These are phyloP conservation scores for Giardia muris DNA, from an alignment of 208 protist genomes.

Conservation along the genomic window DNA sequence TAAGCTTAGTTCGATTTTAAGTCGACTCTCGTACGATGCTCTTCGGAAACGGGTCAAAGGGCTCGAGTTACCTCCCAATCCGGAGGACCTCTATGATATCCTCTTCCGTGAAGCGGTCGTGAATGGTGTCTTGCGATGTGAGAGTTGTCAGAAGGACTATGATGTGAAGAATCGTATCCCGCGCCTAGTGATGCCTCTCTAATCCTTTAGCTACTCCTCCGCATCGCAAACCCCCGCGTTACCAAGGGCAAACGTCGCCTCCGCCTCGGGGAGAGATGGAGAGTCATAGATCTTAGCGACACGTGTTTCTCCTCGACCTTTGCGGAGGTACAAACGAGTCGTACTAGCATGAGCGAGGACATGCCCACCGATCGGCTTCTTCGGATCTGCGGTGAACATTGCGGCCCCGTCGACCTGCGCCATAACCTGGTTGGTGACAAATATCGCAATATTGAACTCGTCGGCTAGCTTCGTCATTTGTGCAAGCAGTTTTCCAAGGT, in stretches of 20 bases:
- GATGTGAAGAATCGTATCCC: background rate
- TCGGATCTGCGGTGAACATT: constrained; percentile 56
- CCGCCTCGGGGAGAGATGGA: constrained; percentile 86
- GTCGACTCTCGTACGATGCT: too few relatives aligned
- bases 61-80: too few relatives aligned
- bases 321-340: constrained; percentile 86
- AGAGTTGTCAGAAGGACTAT: background rate
- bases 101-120: background rate
- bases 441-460: constrained; percentile 67
- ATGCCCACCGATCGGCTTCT: constrained; percentile 68
- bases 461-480: constrained; percentile 75
- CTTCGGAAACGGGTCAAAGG: too few relatives aligned
- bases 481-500: constrained; percentile 51
- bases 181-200: background rate
- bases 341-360: constrained; percentile 99
- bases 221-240: constrained; percentile 80
- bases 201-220: constrained; percentile 50
- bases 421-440: constrained; percentile 63
- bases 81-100: background rate
- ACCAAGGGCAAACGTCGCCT: constrained; percentile 81
- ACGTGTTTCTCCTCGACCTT: constrained; percentile 89
- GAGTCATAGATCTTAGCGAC: constrained; percentile 99
- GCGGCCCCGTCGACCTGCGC: constrained; percentile 51
- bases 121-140: background rate
- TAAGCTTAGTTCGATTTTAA: too few relatives aligned